These are phyloP conservation scores for Verruconis gallopava DNA, from an alignment of 2,329 filamentous ascomycete species.

Conservation along the genomic window DNA sequence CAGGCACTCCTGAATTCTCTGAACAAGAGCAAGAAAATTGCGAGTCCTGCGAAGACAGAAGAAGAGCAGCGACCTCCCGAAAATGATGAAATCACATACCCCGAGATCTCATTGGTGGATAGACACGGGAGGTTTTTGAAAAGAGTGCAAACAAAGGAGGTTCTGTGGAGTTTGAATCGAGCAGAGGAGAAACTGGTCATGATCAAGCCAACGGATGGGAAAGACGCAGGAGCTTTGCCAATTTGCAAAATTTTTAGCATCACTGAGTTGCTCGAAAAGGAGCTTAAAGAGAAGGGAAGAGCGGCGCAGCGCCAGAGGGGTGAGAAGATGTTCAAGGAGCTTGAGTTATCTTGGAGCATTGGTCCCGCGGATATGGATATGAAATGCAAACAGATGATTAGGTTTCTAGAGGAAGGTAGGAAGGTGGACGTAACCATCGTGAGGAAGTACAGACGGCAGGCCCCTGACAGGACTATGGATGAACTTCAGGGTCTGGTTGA, in stretches of 20 bases:
- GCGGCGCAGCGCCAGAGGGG: not conserved
- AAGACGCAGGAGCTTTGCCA: not conserved
- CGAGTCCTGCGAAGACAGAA: slow-evolving; percentile 2
- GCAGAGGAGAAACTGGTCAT: slow-evolving; percentile 5
- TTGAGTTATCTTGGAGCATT: slow-evolving; percentile 9
- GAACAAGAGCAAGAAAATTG: not conserved
- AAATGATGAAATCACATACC: slow-evolving; percentile 4
- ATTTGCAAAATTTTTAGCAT: slow-evolving; percentile 2
- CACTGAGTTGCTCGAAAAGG: not conserved
- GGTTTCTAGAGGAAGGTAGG: slow-evolving; percentile 10
- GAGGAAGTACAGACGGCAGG: slow-evolving; percentile 1
- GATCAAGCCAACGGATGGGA: not conserved
- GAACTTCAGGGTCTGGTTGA: slow-evolving; percentile 4
- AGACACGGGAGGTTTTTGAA: not conserved
- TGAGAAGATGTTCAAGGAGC: slow-evolving; percentile 1
- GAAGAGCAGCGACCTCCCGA: not conserved
- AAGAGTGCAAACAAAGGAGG: not conserved
- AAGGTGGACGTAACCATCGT: slow-evolving; percentile 6
- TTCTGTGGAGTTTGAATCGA: slow-evolving; percentile 4
- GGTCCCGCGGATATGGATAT: slow-evolving; percentile 7
- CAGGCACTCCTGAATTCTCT: not conserved
- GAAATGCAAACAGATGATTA: slow-evolving; percentile 1
- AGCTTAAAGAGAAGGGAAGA: not conserved
- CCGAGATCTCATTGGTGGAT: slow-evolving; percentile 5
- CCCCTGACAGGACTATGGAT: not conserved